These are phyloP conservation scores for Debaryomyces psychrophilus DNA, from an alignment of 1,139 yeast species.

Conservation along the genomic window DNA sequence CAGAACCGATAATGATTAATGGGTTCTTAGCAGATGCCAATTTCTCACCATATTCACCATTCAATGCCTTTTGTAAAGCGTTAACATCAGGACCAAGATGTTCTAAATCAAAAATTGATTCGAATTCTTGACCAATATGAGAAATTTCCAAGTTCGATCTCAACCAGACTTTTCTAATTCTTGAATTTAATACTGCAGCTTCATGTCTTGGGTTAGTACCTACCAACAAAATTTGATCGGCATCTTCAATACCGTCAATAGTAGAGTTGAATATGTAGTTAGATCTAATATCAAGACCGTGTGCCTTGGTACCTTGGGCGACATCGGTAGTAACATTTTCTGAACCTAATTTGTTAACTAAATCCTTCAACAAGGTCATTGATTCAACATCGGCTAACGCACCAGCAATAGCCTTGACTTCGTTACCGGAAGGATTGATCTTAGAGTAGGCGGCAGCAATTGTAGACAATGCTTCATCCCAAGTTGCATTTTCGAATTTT, in stretches of 20 bases:
- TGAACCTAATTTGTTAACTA: conserved; percentile 74
- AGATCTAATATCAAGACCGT: conserved; percentile 75
- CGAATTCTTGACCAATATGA: conserved; percentile 76
- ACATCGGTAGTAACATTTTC: conserved; percentile 81
- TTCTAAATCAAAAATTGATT: conserved; percentile 70
- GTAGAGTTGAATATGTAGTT: conserved; percentile 82
- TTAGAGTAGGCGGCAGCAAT: conserved; percentile 66
- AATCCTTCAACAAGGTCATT: conserved; percentile 79
- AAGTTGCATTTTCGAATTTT: conserved; percentile 73
- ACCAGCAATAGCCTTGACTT: conserved; percentile 81
- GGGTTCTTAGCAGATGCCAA: conserved; percentile 72
- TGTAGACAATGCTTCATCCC: conserved; percentile 84
- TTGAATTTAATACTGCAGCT: conserved; percentile 85
- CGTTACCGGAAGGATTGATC: conserved; percentile 66
- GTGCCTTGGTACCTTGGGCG: conserved; percentile 62
- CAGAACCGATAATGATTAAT: conserved; percentile 81
- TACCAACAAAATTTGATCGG: conserved; percentile 75
- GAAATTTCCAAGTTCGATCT: conserved; percentile 66
- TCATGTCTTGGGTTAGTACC: conserved; percentile 92
- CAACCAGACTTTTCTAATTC: conserved; percentile 85
- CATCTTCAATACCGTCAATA: conserved; percentile 78
- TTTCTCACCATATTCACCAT: conserved; percentile 71
- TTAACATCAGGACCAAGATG: conserved; percentile 66
- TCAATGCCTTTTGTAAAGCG: conserved; percentile 61
- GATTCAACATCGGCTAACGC: conserved; percentile 84